Percentiles rank a stretch among this genome's conserved stretches.
These are phyloP conservation scores for Ziziphus jujuba DNA, from an alignment of 306 rosid species.

Conservation along the genomic window DNA sequence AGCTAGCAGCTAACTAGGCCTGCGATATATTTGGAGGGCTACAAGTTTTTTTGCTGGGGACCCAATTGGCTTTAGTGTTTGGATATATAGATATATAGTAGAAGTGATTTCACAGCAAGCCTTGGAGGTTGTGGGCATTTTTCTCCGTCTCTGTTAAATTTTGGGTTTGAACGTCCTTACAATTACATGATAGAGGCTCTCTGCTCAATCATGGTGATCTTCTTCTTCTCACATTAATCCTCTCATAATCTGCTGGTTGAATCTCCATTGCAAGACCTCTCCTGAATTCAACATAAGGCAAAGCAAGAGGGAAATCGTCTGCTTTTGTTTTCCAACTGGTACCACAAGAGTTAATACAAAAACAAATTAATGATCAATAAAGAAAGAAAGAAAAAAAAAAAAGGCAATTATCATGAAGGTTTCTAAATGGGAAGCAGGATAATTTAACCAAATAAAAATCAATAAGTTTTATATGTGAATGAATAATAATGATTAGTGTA, in stretches of 20 bases:
- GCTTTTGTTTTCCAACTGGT: slow-evolving; percentile 64
- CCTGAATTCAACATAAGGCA: slow-evolving; percentile 65
- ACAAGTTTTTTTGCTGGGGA: too few relatives aligned
- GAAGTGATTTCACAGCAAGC: too few relatives aligned
- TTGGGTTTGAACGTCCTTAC: too few relatives aligned
- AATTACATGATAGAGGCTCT: too few relatives aligned
- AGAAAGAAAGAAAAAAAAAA: not conserved
- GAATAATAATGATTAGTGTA: not conserved
- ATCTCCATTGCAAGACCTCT: slow-evolving; percentile 56
- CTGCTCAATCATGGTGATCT: too few relatives aligned
- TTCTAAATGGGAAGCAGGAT: slow-evolving; percentile 25
- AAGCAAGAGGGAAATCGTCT: slow-evolving; percentile 69
- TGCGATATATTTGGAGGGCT: too few relatives aligned
- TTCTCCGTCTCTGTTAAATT: too few relatives aligned
- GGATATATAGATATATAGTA: too few relatives aligned
- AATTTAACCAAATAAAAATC: not conserved
- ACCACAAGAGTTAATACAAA: not conserved
- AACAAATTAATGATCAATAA: not conserved
- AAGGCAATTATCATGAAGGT: slow-evolving; percentile 1
- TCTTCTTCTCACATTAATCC: too few relatives aligned
- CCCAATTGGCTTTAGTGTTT: too few relatives aligned
- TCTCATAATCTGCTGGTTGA: slow-evolving; percentile 6
- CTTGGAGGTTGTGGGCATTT: too few relatives aligned
- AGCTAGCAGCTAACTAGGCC: too few relatives aligned
- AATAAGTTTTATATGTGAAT: not conserved